These are phyloP conservation scores for Penicillium italicum DNA, from an alignment of 2,329 filamentous ascomycete species.

Conservation along the genomic window DNA sequence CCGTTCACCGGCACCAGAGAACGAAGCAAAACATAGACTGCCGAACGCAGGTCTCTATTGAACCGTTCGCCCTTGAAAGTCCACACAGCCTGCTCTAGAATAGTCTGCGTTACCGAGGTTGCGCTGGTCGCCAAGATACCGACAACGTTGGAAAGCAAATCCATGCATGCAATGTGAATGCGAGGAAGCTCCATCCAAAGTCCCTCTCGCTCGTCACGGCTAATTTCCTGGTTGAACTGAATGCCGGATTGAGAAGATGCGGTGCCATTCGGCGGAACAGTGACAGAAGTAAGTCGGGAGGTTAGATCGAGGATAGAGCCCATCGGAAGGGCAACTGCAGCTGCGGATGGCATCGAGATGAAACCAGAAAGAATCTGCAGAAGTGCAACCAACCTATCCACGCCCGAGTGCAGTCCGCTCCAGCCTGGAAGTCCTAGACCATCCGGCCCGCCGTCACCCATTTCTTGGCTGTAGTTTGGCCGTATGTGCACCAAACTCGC, in stretches of 20 bases:
- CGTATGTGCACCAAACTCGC: slow-evolving; percentile 37
- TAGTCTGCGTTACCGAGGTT: slow-evolving; percentile 58
- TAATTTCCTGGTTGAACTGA: slow-evolving; percentile 68
- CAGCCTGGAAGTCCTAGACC: slow-evolving; percentile 60
- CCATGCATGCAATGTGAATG: slow-evolving; percentile 69
- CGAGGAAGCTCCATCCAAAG: slow-evolving; percentile 70
- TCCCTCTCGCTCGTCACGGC: slow-evolving; percentile 75
- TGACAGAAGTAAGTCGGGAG: slow-evolving; percentile 65
- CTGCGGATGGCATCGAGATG: slow-evolving; percentile 61
- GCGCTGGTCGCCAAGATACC: slow-evolving; percentile 57
- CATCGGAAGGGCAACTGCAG: slow-evolving; percentile 63
- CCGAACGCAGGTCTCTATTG: slow-evolving; percentile 54
- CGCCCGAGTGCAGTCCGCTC: slow-evolving; percentile 70
- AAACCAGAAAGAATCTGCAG: slow-evolving; percentile 63
- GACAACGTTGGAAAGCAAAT: slow-evolving; percentile 57
- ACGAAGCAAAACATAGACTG: slow-evolving; percentile 58
- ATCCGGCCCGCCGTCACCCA: slow-evolving; percentile 41
- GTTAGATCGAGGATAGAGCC: slow-evolving; percentile 66
- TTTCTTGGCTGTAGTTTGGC: slow-evolving; percentile 34
- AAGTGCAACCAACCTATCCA: slow-evolving; percentile 64
- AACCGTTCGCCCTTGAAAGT: slow-evolving; percentile 58
- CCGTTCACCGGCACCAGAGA: slow-evolving; percentile 61
- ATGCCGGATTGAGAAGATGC: slow-evolving; percentile 44
- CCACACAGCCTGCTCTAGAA: slow-evolving; percentile 69
- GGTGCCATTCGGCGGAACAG: slow-evolving; percentile 47